phyloP scores from a whole-genome alignment of 208 protist species.

The Leishmania guyanensis region DNA sequence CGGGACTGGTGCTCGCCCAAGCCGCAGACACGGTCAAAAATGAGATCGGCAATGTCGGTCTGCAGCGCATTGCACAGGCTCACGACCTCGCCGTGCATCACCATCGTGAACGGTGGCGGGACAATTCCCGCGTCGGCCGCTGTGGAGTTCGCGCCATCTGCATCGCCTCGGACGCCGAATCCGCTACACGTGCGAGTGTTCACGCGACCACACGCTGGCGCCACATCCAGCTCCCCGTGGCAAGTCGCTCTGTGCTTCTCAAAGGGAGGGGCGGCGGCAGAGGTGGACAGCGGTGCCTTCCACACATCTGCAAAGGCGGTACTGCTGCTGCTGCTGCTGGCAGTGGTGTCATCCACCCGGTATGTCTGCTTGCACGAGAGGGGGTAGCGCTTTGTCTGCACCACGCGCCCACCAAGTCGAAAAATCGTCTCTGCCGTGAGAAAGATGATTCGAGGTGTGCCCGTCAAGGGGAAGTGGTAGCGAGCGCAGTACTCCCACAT shows the following conservation, averaged over 20 bases:
- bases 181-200: neutral
- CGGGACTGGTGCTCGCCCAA: neutral
- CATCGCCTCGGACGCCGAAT: neutral
- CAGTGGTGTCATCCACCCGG: neutral
- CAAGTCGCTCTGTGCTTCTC: neutral
- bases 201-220: neutral
- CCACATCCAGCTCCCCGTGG: constrained; percentile 3
- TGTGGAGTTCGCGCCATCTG: neutral
- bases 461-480: constrained; percentile 32
- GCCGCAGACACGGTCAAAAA: constrained; percentile 14
- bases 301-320: neutral
- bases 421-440: constrained; percentile 38
- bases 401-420: constrained; percentile 22
- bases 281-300: neutral
- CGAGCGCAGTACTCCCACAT: constrained; percentile 63
- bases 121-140: neutral
- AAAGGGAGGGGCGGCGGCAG: neutral
- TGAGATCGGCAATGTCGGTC: constrained; percentile 42
- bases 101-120: constrained; percentile 48
- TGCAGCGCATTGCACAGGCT: constrained; percentile 62
- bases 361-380: neutral
- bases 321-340: neutral
- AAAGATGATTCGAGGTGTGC: constrained; percentile 26
- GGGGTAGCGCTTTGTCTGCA: constrained; percentile 2
- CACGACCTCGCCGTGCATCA: constrained; percentile 47